These are phyloP conservation scores for Trichaptum fuscoviolaceum DNA, from an alignment of 768 basidiomycete species.

Conservation along the genomic window DNA sequence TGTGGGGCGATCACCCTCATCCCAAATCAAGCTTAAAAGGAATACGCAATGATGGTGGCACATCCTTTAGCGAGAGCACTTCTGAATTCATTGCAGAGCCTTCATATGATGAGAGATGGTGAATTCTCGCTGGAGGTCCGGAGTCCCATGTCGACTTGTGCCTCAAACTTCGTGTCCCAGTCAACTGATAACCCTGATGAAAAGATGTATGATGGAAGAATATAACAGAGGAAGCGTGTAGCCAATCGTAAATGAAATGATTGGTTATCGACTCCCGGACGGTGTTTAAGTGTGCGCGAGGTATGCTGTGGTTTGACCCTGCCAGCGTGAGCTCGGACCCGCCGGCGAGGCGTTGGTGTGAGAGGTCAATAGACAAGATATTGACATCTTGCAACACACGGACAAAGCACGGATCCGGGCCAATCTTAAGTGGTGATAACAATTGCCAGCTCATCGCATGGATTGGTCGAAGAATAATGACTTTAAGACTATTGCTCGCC, in stretches of 20 bases:
- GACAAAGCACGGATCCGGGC: not conserved
- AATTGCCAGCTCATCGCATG: not conserved
- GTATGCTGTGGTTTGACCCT: not conserved
- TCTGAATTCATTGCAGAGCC: not conserved
- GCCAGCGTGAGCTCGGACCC: slow-evolving; percentile 1
- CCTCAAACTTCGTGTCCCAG: not conserved
- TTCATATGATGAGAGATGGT: not conserved
- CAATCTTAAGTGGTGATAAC: not conserved
- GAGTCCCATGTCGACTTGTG: not conserved
- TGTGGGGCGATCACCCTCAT: not conserved
- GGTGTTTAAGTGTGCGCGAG: not conserved
- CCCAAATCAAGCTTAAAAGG: no score
- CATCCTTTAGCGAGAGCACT: not conserved
- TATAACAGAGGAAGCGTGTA: not conserved
- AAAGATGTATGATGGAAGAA: not conserved
- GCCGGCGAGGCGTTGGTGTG: not conserved
- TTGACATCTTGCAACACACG: not conserved
- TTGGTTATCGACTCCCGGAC: not conserved
- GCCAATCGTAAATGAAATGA: not conserved
- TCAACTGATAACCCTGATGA: not conserved
- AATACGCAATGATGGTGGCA: not conserved
- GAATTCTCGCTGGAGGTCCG: not conserved
- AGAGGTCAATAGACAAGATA: not conserved
- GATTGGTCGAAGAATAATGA: not conserved
- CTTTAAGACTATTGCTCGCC: no score